A percentile compares a stretch with the other conserved stretches of the same genome.
phyloP scores from a whole-genome alignment of 2,329 filamentous ascomycete genomes.

The Penicillium sp. region DNA sequence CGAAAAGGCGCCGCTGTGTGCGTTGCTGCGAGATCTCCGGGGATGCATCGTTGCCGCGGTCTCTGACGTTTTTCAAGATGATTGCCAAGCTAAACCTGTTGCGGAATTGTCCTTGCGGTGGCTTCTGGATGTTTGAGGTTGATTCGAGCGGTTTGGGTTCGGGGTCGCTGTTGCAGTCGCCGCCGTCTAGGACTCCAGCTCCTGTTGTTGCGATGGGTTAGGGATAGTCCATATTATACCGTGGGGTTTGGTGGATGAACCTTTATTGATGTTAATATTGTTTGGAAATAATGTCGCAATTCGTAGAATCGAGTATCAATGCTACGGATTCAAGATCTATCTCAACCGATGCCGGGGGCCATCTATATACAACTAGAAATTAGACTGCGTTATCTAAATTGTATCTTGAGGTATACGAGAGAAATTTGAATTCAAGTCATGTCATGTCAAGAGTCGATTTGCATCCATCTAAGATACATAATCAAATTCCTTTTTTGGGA shows the following conservation, averaged over 20 bases:
- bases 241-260: too few relatives aligned
- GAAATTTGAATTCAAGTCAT: conserved; percentile 25
- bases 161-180: conserved; percentile 1
- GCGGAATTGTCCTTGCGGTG: conserved; percentile 39
- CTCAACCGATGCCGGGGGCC: too few relatives aligned
- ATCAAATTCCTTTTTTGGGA: conserved; percentile 33
- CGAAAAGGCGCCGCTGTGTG: conserved; percentile 47
- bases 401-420: conserved; percentile 2
- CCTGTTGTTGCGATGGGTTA: conserved; percentile 5
- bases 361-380: too few relatives aligned
- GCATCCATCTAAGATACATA: conserved; percentile 41
- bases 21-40: conserved; percentile 63
- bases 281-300: too few relatives aligned
- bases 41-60: conserved; percentile 45
- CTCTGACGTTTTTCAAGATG: conserved; percentile 34
- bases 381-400: too few relatives aligned
- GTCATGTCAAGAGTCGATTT: conserved; percentile 38
- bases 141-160: conserved; percentile 4
- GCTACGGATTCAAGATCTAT: too few relatives aligned
- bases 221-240: not conserved
- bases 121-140: conserved; percentile 36
- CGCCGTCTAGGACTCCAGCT: conserved; percentile 9
- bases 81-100: conserved; percentile 35
- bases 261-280: too few relatives aligned
- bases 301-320: too few relatives aligned